phyloP scores from a whole-genome alignment of 352 stramenopile genomes.

The Aphanomyces invadans region DNA sequence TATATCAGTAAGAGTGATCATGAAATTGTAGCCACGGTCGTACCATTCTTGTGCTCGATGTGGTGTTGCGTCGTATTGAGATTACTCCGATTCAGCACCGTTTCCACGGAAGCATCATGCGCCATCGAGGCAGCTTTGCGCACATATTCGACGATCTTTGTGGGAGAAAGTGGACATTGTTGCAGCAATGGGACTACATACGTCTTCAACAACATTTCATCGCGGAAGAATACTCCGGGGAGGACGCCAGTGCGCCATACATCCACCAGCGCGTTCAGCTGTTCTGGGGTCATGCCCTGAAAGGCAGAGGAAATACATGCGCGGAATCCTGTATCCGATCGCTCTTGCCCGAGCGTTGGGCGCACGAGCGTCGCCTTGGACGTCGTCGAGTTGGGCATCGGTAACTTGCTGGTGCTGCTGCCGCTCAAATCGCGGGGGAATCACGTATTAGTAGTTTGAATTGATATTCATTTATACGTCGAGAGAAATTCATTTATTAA shows the following conservation, averaged over 20 bases:
- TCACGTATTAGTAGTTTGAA: background rate
- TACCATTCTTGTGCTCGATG: slow-evolving; percentile 10
- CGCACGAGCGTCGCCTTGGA: slow-evolving; percentile 8
- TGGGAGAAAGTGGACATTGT: background rate
- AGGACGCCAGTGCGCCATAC: slow-evolving; percentile 12
- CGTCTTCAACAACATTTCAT: background rate
- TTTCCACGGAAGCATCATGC: background rate
- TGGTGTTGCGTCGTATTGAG: background rate
- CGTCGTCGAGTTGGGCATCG: background rate
- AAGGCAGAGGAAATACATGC: background rate
- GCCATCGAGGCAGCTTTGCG: slow-evolving; percentile 1
- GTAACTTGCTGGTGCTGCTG: background rate
- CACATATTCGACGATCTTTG: slow-evolving; percentile 8
- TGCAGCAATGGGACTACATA: slow-evolving; percentile 15
- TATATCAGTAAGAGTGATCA: background rate
- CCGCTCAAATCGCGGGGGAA: background rate
- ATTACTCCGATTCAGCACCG: slow-evolving; percentile 9
- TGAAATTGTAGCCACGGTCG: background rate
- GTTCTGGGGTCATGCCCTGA: background rate
- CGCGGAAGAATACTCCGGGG: slow-evolving; percentile 19
- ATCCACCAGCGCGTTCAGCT: background rate
- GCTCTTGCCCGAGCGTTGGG: background rate
- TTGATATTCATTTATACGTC: background rate
- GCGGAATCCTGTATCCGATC: slow-evolving; percentile 11
- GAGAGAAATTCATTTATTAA: too few species aligned